A percentile compares a stretch with the other conserved stretches of the same genome.
phyloP scores from a whole-genome alignment of 768 basidiomycete genomes.

The Psilocybe tampanensis region DNA sequence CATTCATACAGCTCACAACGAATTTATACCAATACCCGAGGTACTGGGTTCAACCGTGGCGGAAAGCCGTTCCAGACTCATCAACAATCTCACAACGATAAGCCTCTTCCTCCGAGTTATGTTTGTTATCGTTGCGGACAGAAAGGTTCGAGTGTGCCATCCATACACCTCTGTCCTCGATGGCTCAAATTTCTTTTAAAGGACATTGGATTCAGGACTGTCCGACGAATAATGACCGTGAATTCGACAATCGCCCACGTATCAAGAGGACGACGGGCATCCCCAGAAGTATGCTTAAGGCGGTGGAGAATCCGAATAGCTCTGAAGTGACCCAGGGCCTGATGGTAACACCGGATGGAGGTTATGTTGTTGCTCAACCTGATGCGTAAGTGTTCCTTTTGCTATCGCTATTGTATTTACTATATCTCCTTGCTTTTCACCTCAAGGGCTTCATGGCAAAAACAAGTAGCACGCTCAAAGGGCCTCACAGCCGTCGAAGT shows the following conservation, averaged over 20 bases:
- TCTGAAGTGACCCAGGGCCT: conserved; percentile 80
- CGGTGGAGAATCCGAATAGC: conserved; percentile 83
- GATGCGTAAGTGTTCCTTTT: conserved; percentile 73
- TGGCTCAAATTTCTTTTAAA: conserved; percentile 33
- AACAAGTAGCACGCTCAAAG: conserved; percentile 79
- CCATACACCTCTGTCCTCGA: neutral
- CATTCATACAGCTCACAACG: conserved; percentile 60
- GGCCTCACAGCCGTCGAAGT: conserved; percentile 87
- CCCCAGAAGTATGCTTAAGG: conserved; percentile 95
- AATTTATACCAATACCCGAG: conserved; percentile 67
- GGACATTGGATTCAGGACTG: conserved; percentile 99
- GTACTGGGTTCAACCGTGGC: conserved; percentile 62
- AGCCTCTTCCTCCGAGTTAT: conserved; percentile 90
- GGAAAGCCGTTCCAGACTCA: conserved; percentile 55
- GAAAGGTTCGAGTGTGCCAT: conserved; percentile 67
- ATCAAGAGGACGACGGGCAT: conserved; percentile 99
- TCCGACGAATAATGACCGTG: conserved; percentile 95
- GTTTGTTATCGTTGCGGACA: conserved; percentile 99
- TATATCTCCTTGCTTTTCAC: neutral
- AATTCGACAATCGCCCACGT: conserved; percentile 91
- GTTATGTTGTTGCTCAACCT: conserved; percentile 96
- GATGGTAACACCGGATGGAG: conserved; percentile 99
- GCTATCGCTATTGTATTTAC: neutral
- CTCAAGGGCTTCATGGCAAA: conserved; percentile 90
- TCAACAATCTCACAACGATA: conserved; percentile 56